Percentiles rank a stretch among this genome's conserved stretches.
These are phyloP conservation scores for Fraxinus ornus DNA, from an alignment of 305 asterid species.

Conservation along the genomic window DNA sequence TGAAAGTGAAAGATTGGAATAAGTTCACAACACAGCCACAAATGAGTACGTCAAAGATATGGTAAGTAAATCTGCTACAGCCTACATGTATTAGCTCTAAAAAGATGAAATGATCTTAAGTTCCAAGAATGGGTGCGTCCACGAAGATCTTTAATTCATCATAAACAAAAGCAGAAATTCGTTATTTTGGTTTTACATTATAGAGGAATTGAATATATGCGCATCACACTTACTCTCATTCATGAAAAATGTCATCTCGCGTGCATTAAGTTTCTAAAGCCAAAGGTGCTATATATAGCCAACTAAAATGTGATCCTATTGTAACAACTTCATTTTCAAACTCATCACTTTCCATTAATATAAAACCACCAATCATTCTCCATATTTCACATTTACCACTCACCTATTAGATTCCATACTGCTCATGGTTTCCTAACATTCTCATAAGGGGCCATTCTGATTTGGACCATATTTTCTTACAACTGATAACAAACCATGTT, in stretches of 20 bases:
- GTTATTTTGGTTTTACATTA: neutral
- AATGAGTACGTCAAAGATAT: neutral
- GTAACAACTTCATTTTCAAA: neutral
- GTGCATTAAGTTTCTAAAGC: neutral
- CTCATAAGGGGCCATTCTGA: neutral
- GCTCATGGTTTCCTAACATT: neutral
- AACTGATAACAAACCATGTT: neutral
- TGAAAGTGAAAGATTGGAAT: neutral
- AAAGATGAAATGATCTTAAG: neutral
- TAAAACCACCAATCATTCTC: neutral
- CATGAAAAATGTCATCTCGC: neutral
- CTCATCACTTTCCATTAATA: neutral
- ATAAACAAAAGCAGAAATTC: neutral
- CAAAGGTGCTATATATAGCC: neutral
- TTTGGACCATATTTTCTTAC: conserved; percentile 4
- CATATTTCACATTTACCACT: neutral
- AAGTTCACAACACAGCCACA: neutral
- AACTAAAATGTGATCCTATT: neutral
- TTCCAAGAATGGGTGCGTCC: neutral
- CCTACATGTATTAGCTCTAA: neutral
- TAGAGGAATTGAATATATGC: neutral
- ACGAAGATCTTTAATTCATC: neutral
- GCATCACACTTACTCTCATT: neutral
- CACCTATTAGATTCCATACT: neutral
- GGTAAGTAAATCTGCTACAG: neutral